Base-by-base conservation (phyloP, 805 yeast genomes). In the Ogataea nonfermentans region DNA sequence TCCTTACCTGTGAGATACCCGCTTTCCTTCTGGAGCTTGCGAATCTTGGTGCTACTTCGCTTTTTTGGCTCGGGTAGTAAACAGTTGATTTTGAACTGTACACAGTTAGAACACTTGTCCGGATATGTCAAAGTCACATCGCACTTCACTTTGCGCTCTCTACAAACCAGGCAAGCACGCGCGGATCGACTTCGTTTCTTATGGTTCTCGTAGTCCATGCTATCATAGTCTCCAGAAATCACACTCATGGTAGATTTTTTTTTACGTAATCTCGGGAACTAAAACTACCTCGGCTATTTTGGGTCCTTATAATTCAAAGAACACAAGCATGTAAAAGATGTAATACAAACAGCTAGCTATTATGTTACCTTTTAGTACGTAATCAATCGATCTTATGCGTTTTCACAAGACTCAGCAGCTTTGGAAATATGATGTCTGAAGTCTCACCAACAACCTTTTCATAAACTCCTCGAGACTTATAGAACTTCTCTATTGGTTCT, bases 391-490 rank as follows among this genome's bases (percentile, higher is more conserved):
- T 19, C 22, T 19, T 8, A 19, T 19, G 22, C 22, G 8, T 20
- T 29, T 28, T 24, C 16, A 75, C 68, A 36, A 74, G 58, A 11
- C 49, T 44, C 48, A 67, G 54, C 26, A 89, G 62, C 56, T 88
- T 73, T 1, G 96, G 96, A 56, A 75, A 87, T 11, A 89, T 83
- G 12, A 82, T 75, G 61, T 90, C 95, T 2, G 95, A 84, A 2
- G 95, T 81, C 43, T 81, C 79, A 9, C 97, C 97, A 12, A 72
- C 59, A 10, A 89, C 80, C 2, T 68, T 68, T 32, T 68, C 61
- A 26, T 82, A 69, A 4, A 84, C 64, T 1, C 77, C 78, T 29
- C 62, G 49, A 8, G 65, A 40, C 3, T 43, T 31, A 61, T 89
- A 90, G 49, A 74, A 84, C 12, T 74, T 74, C 51, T 76, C 78